Evolutionary conservation across 768 basidiomycete genomes (phyloP).

Genomic region (Termitomyces eurrhizus): DNA sequence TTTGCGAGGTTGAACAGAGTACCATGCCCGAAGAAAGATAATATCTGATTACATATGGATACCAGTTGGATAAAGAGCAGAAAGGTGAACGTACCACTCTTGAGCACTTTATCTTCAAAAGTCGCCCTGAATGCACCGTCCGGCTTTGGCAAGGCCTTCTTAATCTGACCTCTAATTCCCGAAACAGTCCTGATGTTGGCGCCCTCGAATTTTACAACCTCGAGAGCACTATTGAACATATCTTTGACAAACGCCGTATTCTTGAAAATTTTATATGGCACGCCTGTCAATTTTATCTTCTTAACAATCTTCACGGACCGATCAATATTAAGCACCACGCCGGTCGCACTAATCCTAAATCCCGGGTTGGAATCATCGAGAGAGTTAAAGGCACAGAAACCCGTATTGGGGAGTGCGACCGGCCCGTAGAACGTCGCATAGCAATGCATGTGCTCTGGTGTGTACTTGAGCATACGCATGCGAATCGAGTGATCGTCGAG

Average conservation of each 20-base stretch:
- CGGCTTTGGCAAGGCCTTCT: conserved; percentile 93
- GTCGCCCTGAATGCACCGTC: conserved; percentile 95
- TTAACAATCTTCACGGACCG: conserved; percentile 94
- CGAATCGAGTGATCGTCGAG: conserved; percentile 97
- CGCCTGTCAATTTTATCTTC: conserved; percentile 94
- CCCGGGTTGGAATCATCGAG: conserved; percentile 60
- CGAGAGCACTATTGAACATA: conserved; percentile 92
- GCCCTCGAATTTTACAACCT: conserved; percentile 98
- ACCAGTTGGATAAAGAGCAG: not conserved
- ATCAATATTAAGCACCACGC: conserved; percentile 92
- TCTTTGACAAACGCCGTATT: conserved; percentile 98
- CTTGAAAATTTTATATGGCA: conserved; percentile 97
- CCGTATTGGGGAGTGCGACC: conserved; percentile 86
- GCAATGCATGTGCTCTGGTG: conserved; percentile 99
- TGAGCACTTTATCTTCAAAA: conserved; percentile 96
- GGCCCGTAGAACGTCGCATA: conserved; percentile 98
- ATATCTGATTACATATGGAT: conserved; percentile 54
- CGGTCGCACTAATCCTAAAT: conserved; percentile 90
- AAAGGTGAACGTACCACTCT: conserved; percentile 68
- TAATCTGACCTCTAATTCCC: conserved; percentile 94
- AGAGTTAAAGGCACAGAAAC: conserved; percentile 96
- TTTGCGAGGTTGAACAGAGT: conserved; percentile 89
- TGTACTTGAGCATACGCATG: conserved; percentile 99
- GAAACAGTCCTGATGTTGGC: conserved; percentile 95
- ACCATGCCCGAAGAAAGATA: conserved; percentile 95